Percentiles rank a stretch among this genome's conserved stretches.
Evolutionary conservation across 495 filamentous ascomycete genomes (phyloP).

Genomic region (Penicillium robsamsonii): DNA sequence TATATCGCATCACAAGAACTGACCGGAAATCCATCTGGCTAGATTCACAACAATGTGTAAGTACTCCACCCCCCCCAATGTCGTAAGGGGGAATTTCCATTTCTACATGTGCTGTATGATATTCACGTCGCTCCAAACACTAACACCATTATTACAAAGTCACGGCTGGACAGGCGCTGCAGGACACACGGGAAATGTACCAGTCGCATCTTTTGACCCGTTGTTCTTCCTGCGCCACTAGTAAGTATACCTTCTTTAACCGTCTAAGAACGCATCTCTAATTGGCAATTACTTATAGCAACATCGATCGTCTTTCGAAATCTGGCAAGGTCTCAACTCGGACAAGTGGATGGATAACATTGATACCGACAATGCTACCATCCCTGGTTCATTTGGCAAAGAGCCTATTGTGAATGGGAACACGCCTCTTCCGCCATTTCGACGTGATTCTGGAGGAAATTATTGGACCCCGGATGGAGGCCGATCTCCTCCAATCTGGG

Average conservation of each 20-base stretch:
- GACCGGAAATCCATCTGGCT: background rate
- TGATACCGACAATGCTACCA: constrained; percentile 8
- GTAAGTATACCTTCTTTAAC: constrained; percentile 10
- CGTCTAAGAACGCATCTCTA: background rate
- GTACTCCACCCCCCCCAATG: background rate
- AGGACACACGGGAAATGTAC: constrained; percentile 44
- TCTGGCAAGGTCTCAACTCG: constrained; percentile 40
- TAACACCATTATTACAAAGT: background rate
- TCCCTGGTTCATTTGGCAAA: constrained; percentile 18
- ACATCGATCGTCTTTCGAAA: constrained; percentile 42
- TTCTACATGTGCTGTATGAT: too few species aligned
- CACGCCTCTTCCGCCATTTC: constrained; percentile 35
- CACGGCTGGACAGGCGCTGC: constrained; percentile 36
- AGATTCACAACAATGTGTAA: constrained; percentile 33
- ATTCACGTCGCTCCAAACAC: background rate
- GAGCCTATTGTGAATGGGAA: constrained; percentile 15
- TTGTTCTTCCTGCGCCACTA: constrained; percentile 42
- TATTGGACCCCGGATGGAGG: constrained; percentile 31
- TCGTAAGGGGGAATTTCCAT: too few species aligned
- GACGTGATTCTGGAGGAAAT: constrained; percentile 26
- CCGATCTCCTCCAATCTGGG: constrained; percentile 35
- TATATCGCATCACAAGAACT: background rate
- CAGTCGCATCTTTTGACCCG: constrained; percentile 42
- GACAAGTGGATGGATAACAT: constrained; percentile 26
- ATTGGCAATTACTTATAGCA: constrained; percentile 18